phyloP scores from a whole-genome alignment of 768 basidiomycete genomes.

The Ramaria sp. region DNA sequence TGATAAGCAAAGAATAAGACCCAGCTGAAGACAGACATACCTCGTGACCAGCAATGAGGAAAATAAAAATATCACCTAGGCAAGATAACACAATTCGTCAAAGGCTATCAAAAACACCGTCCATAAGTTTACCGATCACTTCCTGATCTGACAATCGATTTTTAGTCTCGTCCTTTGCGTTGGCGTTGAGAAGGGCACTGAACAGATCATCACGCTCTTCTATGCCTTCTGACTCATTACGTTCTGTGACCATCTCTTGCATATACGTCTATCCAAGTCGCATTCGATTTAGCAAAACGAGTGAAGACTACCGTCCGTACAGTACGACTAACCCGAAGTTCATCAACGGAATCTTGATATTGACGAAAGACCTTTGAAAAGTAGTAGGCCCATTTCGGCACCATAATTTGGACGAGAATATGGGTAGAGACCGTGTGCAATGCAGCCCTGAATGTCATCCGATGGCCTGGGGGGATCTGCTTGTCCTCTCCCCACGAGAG shows the following conservation, averaged over 20 bases:
- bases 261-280: constrained; percentile 30
- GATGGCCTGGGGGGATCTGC: constrained; percentile 31
- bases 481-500: constrained; percentile 40
- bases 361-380: constrained; percentile 23
- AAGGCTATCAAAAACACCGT: not conserved
- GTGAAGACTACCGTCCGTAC: not conserved
- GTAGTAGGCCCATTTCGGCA: constrained; percentile 31
- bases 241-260: constrained; percentile 41
- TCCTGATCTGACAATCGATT: constrained; percentile 33
- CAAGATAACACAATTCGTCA: not conserved
- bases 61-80: constrained; percentile 10
- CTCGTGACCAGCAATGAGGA: constrained; percentile 19
- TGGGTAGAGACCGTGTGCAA: constrained; percentile 32
- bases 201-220: constrained; percentile 41
- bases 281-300: not conserved
- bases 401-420: constrained; percentile 25
- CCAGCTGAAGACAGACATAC: not conserved
- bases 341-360: constrained; percentile 17
- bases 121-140: constrained; percentile 22
- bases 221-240: constrained; percentile 22
- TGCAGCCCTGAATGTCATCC: constrained; percentile 38
- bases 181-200: constrained; percentile 40
- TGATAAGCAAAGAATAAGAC: not conserved
- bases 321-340: constrained; percentile 17
- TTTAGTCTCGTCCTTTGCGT: constrained; percentile 24